phyloP scores from a whole-genome alignment of 1,139 yeast species.

The Arxiozyma heterogenica region DNA sequence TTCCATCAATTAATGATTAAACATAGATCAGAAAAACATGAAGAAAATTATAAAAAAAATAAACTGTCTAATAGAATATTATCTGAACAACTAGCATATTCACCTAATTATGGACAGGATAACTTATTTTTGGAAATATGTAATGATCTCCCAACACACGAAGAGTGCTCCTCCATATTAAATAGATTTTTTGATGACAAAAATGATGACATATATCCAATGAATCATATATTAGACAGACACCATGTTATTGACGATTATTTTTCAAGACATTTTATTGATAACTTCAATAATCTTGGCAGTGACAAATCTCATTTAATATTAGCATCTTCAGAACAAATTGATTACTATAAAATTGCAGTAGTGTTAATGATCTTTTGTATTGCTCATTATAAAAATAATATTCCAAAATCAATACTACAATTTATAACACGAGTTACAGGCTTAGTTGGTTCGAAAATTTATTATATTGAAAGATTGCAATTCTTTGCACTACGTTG shows the following conservation, averaged over 20 bases:
- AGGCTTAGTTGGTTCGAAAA: slow-evolving; percentile 16
- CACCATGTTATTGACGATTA: slow-evolving; percentile 17
- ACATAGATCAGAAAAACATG: slow-evolving; percentile 16
- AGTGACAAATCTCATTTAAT: slow-evolving; percentile 7
- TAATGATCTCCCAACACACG: slow-evolving; percentile 17
- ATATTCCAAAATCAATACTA: slow-evolving; percentile 13
- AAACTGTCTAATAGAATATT: neutral
- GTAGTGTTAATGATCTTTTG: slow-evolving; percentile 20
- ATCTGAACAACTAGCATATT: neutral
- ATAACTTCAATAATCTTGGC: neutral
- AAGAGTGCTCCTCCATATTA: slow-evolving; percentile 9
- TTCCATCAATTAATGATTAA: slow-evolving; percentile 17
- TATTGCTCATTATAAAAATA: slow-evolving; percentile 11
- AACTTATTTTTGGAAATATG: slow-evolving; percentile 14
- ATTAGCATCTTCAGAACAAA: slow-evolving; percentile 11
- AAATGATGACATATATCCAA: slow-evolving; percentile 12
- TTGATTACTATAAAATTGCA: slow-evolving; percentile 20
- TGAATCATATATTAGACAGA: slow-evolving; percentile 16
- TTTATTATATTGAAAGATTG: slow-evolving; percentile 20
- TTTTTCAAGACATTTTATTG: slow-evolving; percentile 10
- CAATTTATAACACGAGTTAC: slow-evolving; percentile 15
- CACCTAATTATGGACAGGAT: neutral
- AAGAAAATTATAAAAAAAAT: slow-evolving; percentile 13
- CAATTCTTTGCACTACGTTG: slow-evolving; percentile 24
- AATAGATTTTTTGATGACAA: slow-evolving; percentile 14